These are phyloP conservation scores for Boletus rubropictus DNA, from an alignment of 768 basidiomycete species.

Conservation along the genomic window DNA sequence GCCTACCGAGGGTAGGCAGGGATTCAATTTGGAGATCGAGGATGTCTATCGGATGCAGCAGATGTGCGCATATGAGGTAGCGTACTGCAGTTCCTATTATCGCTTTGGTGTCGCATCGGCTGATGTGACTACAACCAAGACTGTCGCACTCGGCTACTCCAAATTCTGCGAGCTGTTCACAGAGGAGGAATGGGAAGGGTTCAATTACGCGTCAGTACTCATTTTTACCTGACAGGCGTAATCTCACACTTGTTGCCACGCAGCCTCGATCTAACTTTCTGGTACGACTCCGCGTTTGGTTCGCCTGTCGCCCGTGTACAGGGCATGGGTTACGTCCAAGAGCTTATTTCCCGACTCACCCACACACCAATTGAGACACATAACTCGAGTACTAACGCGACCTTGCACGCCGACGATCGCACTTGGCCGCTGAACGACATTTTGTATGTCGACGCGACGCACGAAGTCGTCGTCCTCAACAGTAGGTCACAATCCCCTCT, in stretches of 20 bases:
- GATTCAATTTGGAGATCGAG: conserved; percentile 56
- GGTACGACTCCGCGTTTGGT: conserved; percentile 74
- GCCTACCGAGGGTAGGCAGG: conserved; percentile 26
- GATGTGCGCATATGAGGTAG: conserved; percentile 79
- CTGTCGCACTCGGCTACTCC: conserved; percentile 87
- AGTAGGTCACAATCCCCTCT: conserved; percentile 37
- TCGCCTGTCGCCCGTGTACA: conserved; percentile 72
- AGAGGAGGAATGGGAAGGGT: conserved; percentile 89
- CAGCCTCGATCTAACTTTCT: conserved; percentile 22
- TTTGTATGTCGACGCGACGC: conserved; percentile 85
- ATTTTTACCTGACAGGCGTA: neutral
- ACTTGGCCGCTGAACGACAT: conserved; percentile 69
- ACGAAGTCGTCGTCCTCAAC: conserved; percentile 88
- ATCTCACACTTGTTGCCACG: neutral
- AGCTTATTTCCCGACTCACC: conserved; percentile 77
- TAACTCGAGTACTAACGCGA: conserved; percentile 82
- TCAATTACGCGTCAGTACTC: conserved; percentile 68
- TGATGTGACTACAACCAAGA: conserved; percentile 40
- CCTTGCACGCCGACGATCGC: conserved; percentile 60
- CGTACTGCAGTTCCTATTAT: neutral
- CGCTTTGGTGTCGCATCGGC: neutral
- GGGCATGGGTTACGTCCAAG: conserved; percentile 78
- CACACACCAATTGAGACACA: conserved; percentile 63
- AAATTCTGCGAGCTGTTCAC: conserved; percentile 90
- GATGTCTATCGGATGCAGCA: conserved; percentile 77